Evolutionary conservation across 495 filamentous ascomycete genomes (phyloP).

Genomic region (Annulohypoxylon bovei): DNA sequence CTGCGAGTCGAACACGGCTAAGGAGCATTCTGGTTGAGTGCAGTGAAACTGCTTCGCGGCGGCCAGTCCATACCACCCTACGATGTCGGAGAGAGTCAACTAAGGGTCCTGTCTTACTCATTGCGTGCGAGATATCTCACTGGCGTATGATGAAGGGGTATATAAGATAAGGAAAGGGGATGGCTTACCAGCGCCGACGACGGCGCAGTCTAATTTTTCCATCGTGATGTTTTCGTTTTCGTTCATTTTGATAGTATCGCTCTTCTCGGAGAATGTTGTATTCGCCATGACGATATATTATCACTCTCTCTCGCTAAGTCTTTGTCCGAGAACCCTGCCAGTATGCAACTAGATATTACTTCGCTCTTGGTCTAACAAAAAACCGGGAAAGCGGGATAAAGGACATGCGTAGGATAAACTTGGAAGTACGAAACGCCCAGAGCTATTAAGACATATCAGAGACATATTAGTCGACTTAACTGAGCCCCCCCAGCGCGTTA

Average conservation of each 20-base stretch:
- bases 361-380: constrained; percentile 23
- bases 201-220: constrained; percentile 56
- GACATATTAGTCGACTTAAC: background rate
- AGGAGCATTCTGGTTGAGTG: constrained; percentile 49
- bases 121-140: background rate
- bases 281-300: constrained; percentile 33
- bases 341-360: constrained; percentile 19
- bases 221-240: constrained; percentile 43
- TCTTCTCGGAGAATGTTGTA: constrained; percentile 22
- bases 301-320: constrained; percentile 8
- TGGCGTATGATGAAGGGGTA: background rate
- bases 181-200: constrained; percentile 57
- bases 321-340: constrained; percentile 13
- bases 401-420: constrained; percentile 35
- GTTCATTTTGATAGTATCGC: constrained; percentile 12
- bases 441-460: constrained; percentile 1
- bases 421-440: constrained; percentile 12
- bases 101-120: background rate
- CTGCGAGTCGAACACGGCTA: constrained; percentile 53
- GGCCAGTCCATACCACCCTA: constrained; percentile 56
- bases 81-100: constrained; percentile 10
- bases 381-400: constrained; percentile 37
- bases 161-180: background rate
- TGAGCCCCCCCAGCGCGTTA: background rate
- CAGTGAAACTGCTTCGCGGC: constrained; percentile 55